Conservation (phyloP, 495 filamentous ascomycete species). For the Aspergillus baeticus region DNA sequence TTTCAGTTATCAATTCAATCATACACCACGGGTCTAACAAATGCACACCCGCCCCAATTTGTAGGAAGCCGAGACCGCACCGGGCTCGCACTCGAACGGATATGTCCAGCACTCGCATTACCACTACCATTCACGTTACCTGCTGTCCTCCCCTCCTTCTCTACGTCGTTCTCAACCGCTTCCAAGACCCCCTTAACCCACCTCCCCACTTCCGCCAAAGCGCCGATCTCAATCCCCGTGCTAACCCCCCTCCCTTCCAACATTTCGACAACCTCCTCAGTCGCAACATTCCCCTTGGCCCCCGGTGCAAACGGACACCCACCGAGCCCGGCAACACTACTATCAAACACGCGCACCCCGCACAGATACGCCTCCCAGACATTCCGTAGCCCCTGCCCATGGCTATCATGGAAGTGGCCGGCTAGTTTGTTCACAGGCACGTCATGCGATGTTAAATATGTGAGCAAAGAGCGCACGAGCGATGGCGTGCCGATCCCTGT, state of each 20-base stretch:
- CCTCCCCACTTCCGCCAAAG: conserved; percentile 22
- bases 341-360: conserved; percentile 44
- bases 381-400: conserved; percentile 43
- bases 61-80: no score
- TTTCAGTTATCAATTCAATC: not conserved
- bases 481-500: conserved; percentile 37
- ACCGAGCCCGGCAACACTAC: conserved; percentile 43
- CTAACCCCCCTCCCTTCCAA: conserved; percentile 38
- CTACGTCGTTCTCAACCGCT: not conserved
- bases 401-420: conserved; percentile 50
- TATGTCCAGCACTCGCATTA: no score
- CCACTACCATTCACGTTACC: no score
- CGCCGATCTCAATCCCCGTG: conserved; percentile 37
- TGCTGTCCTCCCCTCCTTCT: not conserved
- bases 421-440: conserved; percentile 33
- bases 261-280: conserved; percentile 42
- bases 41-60: no score
- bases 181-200: not conserved
- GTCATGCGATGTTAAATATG: conserved; percentile 22
- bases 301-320: conserved; percentile 49
- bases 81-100: no score
- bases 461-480: conserved; percentile 28
- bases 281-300: conserved; percentile 45
- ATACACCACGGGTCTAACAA: not conserved
- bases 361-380: conserved; percentile 40